Evolutionary conservation across 2,329 filamentous ascomycete genomes (phyloP).

Genomic region (Aspergillus alliaceus): DNA sequence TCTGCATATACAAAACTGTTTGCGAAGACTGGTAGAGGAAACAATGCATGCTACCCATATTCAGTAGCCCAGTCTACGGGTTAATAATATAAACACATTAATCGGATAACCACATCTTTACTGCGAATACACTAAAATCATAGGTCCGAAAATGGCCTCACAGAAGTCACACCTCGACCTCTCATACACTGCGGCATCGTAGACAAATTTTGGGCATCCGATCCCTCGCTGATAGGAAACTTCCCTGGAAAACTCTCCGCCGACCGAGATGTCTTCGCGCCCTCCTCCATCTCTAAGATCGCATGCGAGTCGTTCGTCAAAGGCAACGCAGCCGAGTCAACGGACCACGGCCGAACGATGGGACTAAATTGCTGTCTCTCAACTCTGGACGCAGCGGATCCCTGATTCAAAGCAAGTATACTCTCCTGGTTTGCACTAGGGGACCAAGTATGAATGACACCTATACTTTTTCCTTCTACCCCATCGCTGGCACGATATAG

Average conservation of each 20-base stretch:
- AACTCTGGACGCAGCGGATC: constrained; percentile 13
- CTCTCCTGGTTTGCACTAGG: not conserved
- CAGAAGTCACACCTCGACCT: constrained; percentile 25
- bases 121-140: constrained; percentile 1
- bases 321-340: constrained; percentile 12
- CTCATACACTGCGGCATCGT: constrained; percentile 22
- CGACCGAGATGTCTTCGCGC: constrained; percentile 16
- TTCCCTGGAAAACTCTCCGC: constrained; percentile 33
- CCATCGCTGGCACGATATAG: not conserved
- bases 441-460: not conserved
- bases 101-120: not conserved
- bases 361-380: constrained; percentile 11
- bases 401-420: constrained; percentile 5
- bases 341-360: constrained; percentile 11
- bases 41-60: not conserved
- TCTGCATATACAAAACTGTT: not conserved
- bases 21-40: not conserved
- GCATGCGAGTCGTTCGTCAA: constrained; percentile 7
- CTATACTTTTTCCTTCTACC: not conserved
- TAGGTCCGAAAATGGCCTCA: constrained; percentile 33
- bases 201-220: constrained; percentile 27
- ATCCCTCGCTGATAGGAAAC: constrained; percentile 33
- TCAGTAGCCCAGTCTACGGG: not conserved
- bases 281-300: constrained; percentile 14
- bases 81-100: not conserved